Evolutionary conservation across 371 early-diverging fungal genomes (phyloP), one percentile per base, ranked within the genome.

Genomic region (Blakeslea trispora): DNA sequence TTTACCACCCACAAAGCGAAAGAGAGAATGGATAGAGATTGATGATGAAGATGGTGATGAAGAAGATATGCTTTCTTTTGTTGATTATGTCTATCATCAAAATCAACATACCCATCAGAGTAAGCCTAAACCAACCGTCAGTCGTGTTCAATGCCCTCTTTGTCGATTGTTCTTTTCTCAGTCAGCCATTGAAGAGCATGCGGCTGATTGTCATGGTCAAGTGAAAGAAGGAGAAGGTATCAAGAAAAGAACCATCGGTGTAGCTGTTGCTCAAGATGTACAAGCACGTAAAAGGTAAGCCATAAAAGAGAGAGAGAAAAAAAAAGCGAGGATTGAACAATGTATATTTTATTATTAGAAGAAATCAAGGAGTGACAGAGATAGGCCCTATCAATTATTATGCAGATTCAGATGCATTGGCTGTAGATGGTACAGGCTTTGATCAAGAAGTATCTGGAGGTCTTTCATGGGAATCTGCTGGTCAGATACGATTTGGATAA

Each of bases 401-500:
- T 45, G 58, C 46, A 17, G 58, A 58, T 19, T 45, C 51, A 9
- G 50, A 45, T 32, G 19, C 42, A 18, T 45, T 58, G 8, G 58
- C 58, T 28, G 15, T 44, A 14, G 52, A 58, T 35, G 58, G 58
- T n/a, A 15, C 40, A 31, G 46, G 52, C 19, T 50, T 57, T 41
- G 42, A 31, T 14, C 18, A 31, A 21, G 57, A 50, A 50, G 44
- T 50, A 17, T 44, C 57, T 21, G 48, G 34, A 15, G 53, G 53
- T 2, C 17, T 51, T 9, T 19, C 6, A 24, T 58, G 58, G 58
- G 58, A 58, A 37, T 51, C 58, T 39, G 45, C 45, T 28, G 58
- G 58, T 1, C 58, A 58, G 28, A 51, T 40, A 18, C 51, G 58
- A n/a, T 58, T 58, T 40, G 37, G 47, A 22, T 55, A 41, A 47